Evolutionary conservation across 1,284 basidiomycete genomes (phyloP).

Genomic region (Retiboletus flavoniger): DNA sequence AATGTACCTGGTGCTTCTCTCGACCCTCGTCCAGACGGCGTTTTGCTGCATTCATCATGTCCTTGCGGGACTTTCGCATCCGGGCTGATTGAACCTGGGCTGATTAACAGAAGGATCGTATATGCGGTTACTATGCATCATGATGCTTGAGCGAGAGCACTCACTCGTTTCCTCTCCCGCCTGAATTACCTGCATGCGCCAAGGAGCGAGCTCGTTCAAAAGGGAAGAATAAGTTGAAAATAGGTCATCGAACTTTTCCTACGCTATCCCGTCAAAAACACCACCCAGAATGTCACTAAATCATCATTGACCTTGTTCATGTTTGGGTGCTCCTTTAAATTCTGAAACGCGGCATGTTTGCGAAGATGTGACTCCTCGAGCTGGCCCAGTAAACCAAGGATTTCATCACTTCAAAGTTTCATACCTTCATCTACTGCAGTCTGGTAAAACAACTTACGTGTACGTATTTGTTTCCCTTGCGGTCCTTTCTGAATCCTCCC

Average conservation of each 20-base stretch:
- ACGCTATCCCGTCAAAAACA: conserved; percentile 12
- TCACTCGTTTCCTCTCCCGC: conserved; percentile 39
- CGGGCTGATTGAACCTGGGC: conserved; percentile 36
- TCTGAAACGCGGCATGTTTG: conserved; percentile 11
- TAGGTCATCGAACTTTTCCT: conserved; percentile 37
- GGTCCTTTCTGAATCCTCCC: conserved; percentile 14
- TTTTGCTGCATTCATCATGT: conserved; percentile 38
- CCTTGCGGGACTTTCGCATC: conserved; percentile 39
- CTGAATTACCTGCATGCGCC: conserved; percentile 36
- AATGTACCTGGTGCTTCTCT: conserved; percentile 41
- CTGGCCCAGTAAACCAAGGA: conserved; percentile 20
- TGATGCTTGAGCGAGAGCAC: conserved; percentile 11
- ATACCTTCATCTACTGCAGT: not conserved
- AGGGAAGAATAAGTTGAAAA: conserved; percentile 34
- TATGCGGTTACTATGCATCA: conserved; percentile 5
- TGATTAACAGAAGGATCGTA: conserved; percentile 20
- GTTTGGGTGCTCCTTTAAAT: conserved; percentile 8
- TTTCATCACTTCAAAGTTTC: conserved; percentile 24
- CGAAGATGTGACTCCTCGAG: conserved; percentile 26
- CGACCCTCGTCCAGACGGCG: conserved; percentile 39
- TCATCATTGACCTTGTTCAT: conserved; percentile 22
- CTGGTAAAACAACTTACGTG: conserved; percentile 24
- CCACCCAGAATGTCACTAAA: not conserved
- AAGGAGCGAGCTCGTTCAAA: conserved; percentile 38
- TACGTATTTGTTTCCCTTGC: conserved; percentile 24